Evolutionary conservation across 371 early-diverging fungal species (phyloP).

Genomic region (Capniomyces stellatus): DNA sequence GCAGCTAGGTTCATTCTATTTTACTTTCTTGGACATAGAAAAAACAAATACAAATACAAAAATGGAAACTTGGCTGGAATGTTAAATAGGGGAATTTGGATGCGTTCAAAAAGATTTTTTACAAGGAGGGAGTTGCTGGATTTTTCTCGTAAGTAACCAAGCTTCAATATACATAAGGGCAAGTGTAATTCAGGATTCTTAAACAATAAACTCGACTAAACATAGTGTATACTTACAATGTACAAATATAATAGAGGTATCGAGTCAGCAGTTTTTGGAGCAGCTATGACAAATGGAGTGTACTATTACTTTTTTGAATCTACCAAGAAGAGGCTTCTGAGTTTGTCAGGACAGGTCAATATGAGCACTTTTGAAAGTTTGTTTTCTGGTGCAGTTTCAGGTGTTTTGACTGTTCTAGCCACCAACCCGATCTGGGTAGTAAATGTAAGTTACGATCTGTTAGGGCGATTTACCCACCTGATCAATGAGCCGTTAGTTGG

Average conservation of each 20-base stretch:
- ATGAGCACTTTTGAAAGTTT: slow-evolving; percentile 75
- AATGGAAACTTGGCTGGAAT: too few species aligned
- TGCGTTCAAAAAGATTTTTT: slow-evolving; percentile 66
- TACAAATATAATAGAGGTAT: slow-evolving; percentile 64
- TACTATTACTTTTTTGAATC: slow-evolving; percentile 92
- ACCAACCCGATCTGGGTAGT: slow-evolving; percentile 98
- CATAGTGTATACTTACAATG: too few species aligned
- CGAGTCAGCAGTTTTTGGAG: slow-evolving; percentile 86
- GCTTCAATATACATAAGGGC: too few species aligned
- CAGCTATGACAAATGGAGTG: slow-evolving; percentile 85
- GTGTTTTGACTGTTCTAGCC: slow-evolving; percentile 61
- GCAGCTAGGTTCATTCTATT: too few species aligned
- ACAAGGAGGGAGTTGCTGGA: slow-evolving; percentile 72
- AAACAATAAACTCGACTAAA: too few species aligned
- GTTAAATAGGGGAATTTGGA: slow-evolving; percentile 49
- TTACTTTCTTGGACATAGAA: too few species aligned
- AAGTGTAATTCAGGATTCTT: too few species aligned
- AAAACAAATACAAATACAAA: too few species aligned
- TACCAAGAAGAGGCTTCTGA: slow-evolving; percentile 68
- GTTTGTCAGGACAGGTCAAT: slow-evolving; percentile 33
- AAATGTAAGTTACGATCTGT: too few species aligned
- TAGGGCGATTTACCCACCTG: too few species aligned
- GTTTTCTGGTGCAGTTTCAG: slow-evolving; percentile 83
- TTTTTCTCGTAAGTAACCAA: slow-evolving; percentile 78
- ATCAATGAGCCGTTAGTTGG: too few species aligned